Percentiles rank a stretch among this genome's conserved stretches.
Evolutionary conservation across 2,329 filamentous ascomycete species (phyloP).

Genomic region (Epichloe elymi): DNA sequence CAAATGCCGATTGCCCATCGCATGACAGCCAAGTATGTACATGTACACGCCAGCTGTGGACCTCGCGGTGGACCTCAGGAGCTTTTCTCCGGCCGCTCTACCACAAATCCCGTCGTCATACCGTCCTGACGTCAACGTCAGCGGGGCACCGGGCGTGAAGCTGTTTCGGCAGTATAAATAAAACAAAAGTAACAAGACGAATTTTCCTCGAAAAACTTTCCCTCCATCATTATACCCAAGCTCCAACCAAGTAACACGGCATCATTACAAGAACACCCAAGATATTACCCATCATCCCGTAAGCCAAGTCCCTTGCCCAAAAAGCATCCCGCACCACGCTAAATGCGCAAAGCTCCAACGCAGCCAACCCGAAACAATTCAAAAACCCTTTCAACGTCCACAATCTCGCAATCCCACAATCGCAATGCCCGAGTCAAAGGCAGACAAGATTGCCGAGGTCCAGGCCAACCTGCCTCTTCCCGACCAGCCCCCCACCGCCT

Average conservation of each 20-base stretch:
- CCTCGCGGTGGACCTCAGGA: neutral
- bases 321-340: neutral
- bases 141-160: too few species aligned
- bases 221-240: too few species aligned
- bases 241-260: too few species aligned
- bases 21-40: neutral
- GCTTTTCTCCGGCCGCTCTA: neutral
- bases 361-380: neutral
- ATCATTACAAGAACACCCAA: neutral
- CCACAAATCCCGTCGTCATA: neutral
- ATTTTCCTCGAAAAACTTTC: too few species aligned
- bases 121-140: neutral
- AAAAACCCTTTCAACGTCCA: neutral
- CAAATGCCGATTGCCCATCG: too few species aligned
- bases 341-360: neutral
- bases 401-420: neutral
- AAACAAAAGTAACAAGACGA: neutral
- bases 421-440: conserved; percentile 37
- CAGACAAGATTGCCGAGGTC: conserved; percentile 51
- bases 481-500: conserved; percentile 61
- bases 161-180: neutral
- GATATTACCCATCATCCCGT: neutral
- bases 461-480: conserved; percentile 67
- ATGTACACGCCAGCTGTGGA: neutral
- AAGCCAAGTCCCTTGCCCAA: neutral